These are phyloP conservation scores for Aeminium ludgeri DNA, from an alignment of 495 filamentous ascomycete genomes.

Conservation along the genomic window DNA sequence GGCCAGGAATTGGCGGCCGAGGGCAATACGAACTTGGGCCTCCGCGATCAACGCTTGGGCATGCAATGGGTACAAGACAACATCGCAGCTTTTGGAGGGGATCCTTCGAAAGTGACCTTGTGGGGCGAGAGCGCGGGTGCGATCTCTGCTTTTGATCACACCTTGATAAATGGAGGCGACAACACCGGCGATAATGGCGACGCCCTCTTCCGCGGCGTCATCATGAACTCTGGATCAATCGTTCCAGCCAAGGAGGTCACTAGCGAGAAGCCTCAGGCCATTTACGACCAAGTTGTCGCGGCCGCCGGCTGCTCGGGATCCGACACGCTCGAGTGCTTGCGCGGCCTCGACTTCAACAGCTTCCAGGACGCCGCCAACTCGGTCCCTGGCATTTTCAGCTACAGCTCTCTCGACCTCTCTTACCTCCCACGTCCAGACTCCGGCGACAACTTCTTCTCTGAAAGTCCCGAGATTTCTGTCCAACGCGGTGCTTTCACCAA, in stretches of 20 bases:
- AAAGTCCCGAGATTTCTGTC: constrained; percentile 38
- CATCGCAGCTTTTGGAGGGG: constrained; percentile 25
- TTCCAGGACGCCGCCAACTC: constrained; percentile 14
- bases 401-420: constrained; percentile 7
- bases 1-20: constrained; percentile 48
- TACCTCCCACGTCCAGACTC: constrained; percentile 14
- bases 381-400: constrained; percentile 14
- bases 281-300: constrained; percentile 47
- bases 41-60: constrained; percentile 23
- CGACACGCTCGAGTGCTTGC: constrained; percentile 28
- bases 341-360: constrained; percentile 5
- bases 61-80: constrained; percentile 25
- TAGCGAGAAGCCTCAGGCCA: constrained; percentile 39
- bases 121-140: constrained; percentile 60
- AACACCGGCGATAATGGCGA: constrained; percentile 18
- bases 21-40: constrained; percentile 37
- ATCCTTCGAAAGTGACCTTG: constrained; percentile 39
- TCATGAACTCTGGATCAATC: constrained; percentile 51
- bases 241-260: constrained; percentile 49
- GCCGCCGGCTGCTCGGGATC: constrained; percentile 41
- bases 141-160: constrained; percentile 56
- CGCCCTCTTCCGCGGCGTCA: constrained; percentile 49
- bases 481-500: constrained; percentile 33
- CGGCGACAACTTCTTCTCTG: constrained; percentile 18
- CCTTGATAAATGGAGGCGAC: constrained; percentile 50